Base-by-base conservation (phyloP, 352 stramenopile species). In the Phytophthora colocasiae region DNA sequence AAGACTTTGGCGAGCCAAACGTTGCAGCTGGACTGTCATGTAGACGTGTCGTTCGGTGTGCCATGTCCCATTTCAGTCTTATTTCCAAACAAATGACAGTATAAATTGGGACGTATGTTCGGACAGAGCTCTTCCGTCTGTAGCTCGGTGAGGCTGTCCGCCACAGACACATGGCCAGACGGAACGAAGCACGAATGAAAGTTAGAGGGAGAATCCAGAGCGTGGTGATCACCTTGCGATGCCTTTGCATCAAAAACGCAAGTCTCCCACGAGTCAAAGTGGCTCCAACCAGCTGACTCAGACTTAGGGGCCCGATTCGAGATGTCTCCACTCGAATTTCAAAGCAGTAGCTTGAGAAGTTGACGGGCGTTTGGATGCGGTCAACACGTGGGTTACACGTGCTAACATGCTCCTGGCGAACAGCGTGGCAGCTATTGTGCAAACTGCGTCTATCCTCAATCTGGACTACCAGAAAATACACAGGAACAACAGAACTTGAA, bases 131-230 rank as follows among this genome's bases (percentile, higher is more conserved):
- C 26, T 63, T 31, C 14, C 45, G 49, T 14, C 44, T 63, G 36
- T 34, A 14, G 6, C 15, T 52, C 41, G 38, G 22, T 24, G n/a
- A 50, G 29, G 15, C 32, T 59, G n/a, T 40, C 26, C 24, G 29
- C 56, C 50, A 71, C 44, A 40, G 49, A 72, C 57, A 68, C 55
- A 60, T 61, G 64, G 50, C 19, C 64, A 45, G 19, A 47, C 12
- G 58, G 64, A 72, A 72, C 24, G 41, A 54, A n/a, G 38, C 60
- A 55, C 52, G 60, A 63, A 68, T 31, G 60, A 69, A 59, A 63
- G 34, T 52, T 43, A 17, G 36, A 31, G 57, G 49, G 34, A 71
- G 38, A 72, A 72, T 72, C 64, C 64, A 72, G 50, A 10, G 15
- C 19, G 24, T 64, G 46, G 26, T 29, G 50, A 24, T 46, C 59